Base-by-base conservation (phyloP, 257 asterid genomes). In the Voacanga thouarsii region DNA sequence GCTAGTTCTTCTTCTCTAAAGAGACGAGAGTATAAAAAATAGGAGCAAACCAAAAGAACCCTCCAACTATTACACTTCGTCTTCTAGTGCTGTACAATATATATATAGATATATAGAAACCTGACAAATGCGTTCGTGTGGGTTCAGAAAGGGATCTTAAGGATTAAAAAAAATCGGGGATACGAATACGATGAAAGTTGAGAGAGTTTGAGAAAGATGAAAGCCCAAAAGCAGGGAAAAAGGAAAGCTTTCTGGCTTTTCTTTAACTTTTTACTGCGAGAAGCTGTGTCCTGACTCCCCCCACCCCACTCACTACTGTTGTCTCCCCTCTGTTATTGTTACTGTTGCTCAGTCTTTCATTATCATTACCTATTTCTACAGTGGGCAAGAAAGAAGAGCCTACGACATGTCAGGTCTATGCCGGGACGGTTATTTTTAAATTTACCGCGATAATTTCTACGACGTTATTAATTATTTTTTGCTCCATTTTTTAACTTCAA, bases 51-150 rank as follows among this genome's bases (percentile, higher is more conserved):
- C 57, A 8, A 70, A 70, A 18, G 33, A n/a, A 45, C 15, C 49
- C 26, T 21, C 50, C 49, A 66, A 19, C 71, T 66, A 66, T 66
- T 37, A 63, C 47, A 66, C 21, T 66, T 68, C 53, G 73, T 68
- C 73, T 43, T 68, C 30, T 41, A 24, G 61, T 28, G 28, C 61
- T 47, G 76, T 47, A 47, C 45, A 47, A 28, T 6, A 50, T 0
- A 45, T 10, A 71, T 71, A 70, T 44, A 70, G 24, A 71, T 45
- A 45, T 47, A 23, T n/a, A 71, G 76, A 72, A 18, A 71, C 3
- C 41, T 6, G 44, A 24, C 43, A 50, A 26, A 72, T 14, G 45
- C 76, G 63, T 47, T 24, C 76, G 76, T 72, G 76, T 72, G 63
- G 76, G 24, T 72, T 49, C 50, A 49, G 45, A 72, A 72, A 68